These are phyloP conservation scores for Adansonia digitata DNA, from an alignment of 345 rosid genomes.

Conservation along the genomic window DNA sequence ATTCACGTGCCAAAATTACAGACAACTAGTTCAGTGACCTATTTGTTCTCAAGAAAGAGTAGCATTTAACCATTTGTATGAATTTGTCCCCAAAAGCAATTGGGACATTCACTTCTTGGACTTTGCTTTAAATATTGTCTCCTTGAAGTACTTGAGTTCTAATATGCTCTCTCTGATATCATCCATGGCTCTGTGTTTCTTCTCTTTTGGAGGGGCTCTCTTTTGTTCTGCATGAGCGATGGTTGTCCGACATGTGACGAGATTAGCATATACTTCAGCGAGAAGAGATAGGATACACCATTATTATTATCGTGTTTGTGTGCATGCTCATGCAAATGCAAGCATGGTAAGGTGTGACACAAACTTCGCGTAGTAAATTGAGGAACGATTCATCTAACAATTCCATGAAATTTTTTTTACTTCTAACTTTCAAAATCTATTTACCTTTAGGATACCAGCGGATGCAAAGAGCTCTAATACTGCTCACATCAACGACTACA, in stretches of 20 bases:
- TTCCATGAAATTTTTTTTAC: not conserved
- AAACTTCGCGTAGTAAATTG: not conserved
- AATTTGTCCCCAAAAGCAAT: slow-evolving; percentile 1
- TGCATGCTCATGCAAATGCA: not conserved
- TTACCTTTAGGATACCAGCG: slow-evolving; percentile 31
- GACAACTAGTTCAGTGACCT: not conserved
- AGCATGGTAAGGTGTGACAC: not conserved
- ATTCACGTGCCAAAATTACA: not conserved
- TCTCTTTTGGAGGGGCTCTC: not conserved
- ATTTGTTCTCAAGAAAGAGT: not conserved
- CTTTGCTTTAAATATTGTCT: slow-evolving; percentile 52
- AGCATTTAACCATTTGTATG: not conserved
- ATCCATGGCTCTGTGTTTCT: slow-evolving; percentile 76
- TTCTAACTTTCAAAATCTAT: not conserved
- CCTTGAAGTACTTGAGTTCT: slow-evolving; percentile 77
- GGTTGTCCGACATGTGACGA: too few species aligned
- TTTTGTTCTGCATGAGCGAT: not conserved
- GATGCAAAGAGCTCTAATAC: slow-evolving; percentile 63
- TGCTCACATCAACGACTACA: slow-evolving; percentile 87
- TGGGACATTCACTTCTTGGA: slow-evolving; percentile 31
- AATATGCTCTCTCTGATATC: slow-evolving; percentile 80
- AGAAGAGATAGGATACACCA: too few species aligned
- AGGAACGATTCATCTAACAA: slow-evolving; percentile 30
- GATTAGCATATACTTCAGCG: too few species aligned
- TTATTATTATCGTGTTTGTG: too few species aligned